phyloP scores from a whole-genome alignment of 176 grass and related monocot species.

The Carex pumila region DNA sequence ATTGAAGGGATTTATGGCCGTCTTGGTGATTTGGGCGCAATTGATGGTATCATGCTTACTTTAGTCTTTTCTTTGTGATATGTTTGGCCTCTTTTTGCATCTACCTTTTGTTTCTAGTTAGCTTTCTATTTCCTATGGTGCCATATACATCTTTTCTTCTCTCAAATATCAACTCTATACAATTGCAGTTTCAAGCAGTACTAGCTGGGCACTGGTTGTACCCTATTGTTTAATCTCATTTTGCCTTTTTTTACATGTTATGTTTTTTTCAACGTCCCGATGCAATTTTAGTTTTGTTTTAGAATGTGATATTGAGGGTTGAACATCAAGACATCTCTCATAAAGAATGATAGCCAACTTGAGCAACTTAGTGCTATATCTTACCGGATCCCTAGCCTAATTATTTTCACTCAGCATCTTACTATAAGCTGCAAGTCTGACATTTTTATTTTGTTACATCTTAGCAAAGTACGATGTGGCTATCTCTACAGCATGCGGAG shows the following conservation, averaged over 20 bases:
- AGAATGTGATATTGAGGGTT: background rate
- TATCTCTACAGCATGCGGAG: slow-evolving; percentile 69
- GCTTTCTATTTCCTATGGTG: background rate
- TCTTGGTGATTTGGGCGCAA: slow-evolving; percentile 90
- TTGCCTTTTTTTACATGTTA: background rate
- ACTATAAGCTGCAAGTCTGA: background rate
- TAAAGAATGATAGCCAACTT: background rate
- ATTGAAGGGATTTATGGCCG: slow-evolving; percentile 92
- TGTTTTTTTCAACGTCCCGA: background rate
- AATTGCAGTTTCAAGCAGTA: background rate
- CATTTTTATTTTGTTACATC: background rate
- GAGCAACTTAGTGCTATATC: background rate
- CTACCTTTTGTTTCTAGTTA: background rate
- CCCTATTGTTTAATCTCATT: background rate
- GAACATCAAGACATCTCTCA: background rate
- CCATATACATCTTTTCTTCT: background rate
- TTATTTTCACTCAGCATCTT: background rate
- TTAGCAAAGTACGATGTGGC: slow-evolving; percentile 95
- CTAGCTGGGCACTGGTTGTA: background rate
- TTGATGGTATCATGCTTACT: slow-evolving; percentile 51
- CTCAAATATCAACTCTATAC: background rate
- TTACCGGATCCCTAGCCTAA: background rate
- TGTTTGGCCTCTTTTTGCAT: background rate
- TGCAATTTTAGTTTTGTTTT: background rate
- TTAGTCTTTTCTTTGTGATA: background rate